Percentiles rank a stretch among this genome's conserved stretches.
Evolutionary conservation across 352 stramenopile genomes (phyloP).

Genomic region (Globisporangium spiculum): DNA sequence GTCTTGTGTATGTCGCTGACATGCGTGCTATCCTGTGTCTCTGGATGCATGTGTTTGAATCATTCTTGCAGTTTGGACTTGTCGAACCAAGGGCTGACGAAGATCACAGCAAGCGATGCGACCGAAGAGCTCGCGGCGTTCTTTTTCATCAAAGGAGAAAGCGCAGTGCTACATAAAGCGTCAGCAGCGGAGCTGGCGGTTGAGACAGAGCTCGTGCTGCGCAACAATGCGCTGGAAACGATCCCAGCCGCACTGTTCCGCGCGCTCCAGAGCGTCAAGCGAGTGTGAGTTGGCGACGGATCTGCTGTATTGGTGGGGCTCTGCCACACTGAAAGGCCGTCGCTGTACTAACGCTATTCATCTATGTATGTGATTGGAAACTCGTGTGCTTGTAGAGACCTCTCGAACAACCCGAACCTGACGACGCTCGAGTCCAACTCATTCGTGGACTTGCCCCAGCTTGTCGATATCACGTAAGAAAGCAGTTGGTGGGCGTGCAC

Average conservation of each 20-base stretch:
- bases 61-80: conserved; percentile 36
- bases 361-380: not conserved
- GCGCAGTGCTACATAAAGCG: conserved; percentile 16
- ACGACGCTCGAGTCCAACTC: conserved; percentile 40
- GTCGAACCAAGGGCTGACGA: conserved; percentile 30
- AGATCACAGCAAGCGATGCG: conserved; percentile 23
- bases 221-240: conserved; percentile 44
- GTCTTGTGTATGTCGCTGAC: not conserved
- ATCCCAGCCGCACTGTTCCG: conserved; percentile 46
- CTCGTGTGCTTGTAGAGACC: conserved; percentile 24
- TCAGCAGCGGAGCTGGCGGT: conserved; percentile 23
- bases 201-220: conserved; percentile 38
- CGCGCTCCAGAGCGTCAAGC: conserved; percentile 32
- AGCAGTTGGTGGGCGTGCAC: too few relatives aligned
- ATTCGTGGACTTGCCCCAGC: conserved; percentile 39
- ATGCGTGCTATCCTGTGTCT: not conserved
- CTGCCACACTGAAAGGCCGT: not conserved
- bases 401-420: conserved; percentile 56
- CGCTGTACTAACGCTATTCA: not conserved
- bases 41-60: not conserved
- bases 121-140: conserved; percentile 20
- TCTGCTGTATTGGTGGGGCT: not conserved
- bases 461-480: conserved; percentile 45
- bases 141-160: conserved; percentile 23
- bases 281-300: conserved; percentile 27